A percentile compares a stretch with the other conserved stretches of the same genome.
These are phyloP conservation scores for Waltergamsia citrina DNA, from an alignment of 2,329 filamentous ascomycete species.

Conservation along the genomic window DNA sequence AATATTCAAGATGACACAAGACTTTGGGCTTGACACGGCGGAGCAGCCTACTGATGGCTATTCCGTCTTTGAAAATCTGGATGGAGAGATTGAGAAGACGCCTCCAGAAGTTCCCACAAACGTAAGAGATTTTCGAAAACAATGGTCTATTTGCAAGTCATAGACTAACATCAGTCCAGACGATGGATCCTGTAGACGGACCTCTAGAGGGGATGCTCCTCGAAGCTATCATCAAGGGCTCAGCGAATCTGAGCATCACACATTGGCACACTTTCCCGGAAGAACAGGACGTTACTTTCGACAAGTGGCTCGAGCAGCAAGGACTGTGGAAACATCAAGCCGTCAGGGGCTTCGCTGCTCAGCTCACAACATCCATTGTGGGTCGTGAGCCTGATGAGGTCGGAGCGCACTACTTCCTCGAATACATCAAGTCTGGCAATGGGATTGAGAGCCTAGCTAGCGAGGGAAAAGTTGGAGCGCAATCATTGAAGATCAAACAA, in stretches of 20 bases:
- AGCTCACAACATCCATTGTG: slow-evolving; percentile 3
- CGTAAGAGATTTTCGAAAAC: too few relatives aligned
- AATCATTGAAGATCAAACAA: slow-evolving; percentile 7
- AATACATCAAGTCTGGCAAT: slow-evolving; percentile 9
- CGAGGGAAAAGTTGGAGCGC: slow-evolving; percentile 6
- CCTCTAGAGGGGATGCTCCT: not conserved
- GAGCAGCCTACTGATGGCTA: slow-evolving; percentile 7
- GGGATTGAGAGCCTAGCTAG: slow-evolving; percentile 4
- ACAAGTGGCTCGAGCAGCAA: not conserved
- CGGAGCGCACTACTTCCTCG: slow-evolving; percentile 8
- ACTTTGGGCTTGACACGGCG: slow-evolving; percentile 7
- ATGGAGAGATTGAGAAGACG: not conserved
- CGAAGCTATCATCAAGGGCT: not conserved
- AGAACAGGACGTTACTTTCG: not conserved
- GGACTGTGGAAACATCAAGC: not conserved
- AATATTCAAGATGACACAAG: slow-evolving; percentile 2
- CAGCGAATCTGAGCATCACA: not conserved
- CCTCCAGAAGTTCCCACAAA: too few relatives aligned
- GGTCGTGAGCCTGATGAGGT: slow-evolving; percentile 7
- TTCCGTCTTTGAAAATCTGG: slow-evolving; percentile 3
- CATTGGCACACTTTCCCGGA: not conserved
- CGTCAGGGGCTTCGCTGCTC: not conserved
- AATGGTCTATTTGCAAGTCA: too few relatives aligned
- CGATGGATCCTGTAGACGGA: too few relatives aligned
- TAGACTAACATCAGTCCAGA: too few relatives aligned